Percentiles rank a stretch among this genome's conserved stretches.
These are phyloP conservation scores for Phytophthora vignae DNA, from an alignment of 352 stramenopile species.

Conservation along the genomic window DNA sequence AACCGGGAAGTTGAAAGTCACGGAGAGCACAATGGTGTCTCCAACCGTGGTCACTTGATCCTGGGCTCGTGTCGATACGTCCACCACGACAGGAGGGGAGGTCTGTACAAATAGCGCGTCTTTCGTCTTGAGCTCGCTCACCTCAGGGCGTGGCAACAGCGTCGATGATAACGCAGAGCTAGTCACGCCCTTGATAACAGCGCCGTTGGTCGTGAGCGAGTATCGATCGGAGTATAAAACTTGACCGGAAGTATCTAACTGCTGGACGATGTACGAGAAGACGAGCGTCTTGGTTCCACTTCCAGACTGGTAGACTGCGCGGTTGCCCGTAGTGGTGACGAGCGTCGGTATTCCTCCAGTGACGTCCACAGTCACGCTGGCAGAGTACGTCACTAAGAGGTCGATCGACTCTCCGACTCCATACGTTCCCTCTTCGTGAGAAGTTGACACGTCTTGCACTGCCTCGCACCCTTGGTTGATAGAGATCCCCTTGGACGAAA, in stretches of 20 bases:
- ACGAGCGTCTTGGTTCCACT: slow-evolving; percentile 43
- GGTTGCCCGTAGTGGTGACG: slow-evolving; percentile 44
- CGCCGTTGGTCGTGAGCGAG: slow-evolving; percentile 57
- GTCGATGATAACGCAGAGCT: slow-evolving; percentile 43
- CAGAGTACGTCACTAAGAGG: slow-evolving; percentile 60
- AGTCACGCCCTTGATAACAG: slow-evolving; percentile 30
- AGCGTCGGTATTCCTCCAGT: slow-evolving; percentile 49
- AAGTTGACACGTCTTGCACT: slow-evolving; percentile 44
- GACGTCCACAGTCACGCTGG: slow-evolving; percentile 50
- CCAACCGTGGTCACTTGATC: slow-evolving; percentile 62
- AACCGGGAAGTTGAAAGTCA: slow-evolving; percentile 53
- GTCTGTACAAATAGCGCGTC: slow-evolving; percentile 49
- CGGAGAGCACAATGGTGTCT: slow-evolving; percentile 49
- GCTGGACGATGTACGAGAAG: slow-evolving; percentile 68
- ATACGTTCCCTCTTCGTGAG: slow-evolving; percentile 59
- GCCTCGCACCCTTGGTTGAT: slow-evolving; percentile 60
- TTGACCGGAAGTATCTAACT: slow-evolving; percentile 35
- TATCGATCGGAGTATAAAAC: slow-evolving; percentile 55
- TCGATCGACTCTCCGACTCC: slow-evolving; percentile 70
- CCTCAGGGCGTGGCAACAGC: slow-evolving; percentile 39
- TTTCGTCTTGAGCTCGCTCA: slow-evolving; percentile 26
- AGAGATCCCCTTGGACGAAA: slow-evolving; percentile 63
- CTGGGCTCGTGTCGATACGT: slow-evolving; percentile 47
- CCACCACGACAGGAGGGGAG: slow-evolving; percentile 39
- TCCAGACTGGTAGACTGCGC: slow-evolving; percentile 56